Percentiles rank a stretch among this genome's conserved stretches.
phyloP scores from a whole-genome alignment of 2,329 filamentous ascomycete genomes.

The Mycosphaerelloides madeirae region DNA sequence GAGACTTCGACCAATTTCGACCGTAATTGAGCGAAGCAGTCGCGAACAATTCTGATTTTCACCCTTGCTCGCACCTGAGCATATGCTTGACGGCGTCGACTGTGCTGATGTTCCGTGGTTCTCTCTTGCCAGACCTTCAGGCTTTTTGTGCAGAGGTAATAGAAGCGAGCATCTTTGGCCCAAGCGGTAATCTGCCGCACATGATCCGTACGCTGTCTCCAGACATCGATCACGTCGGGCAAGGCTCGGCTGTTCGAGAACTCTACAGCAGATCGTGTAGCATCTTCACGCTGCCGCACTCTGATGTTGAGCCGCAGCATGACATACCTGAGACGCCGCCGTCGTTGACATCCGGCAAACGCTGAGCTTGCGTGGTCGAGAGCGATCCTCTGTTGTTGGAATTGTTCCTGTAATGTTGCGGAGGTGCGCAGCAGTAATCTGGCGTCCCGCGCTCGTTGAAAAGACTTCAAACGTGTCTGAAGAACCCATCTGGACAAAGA shows the following conservation, averaged over 20 bases:
- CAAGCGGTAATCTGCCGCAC: constrained; percentile 47
- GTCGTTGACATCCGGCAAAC: constrained; percentile 26
- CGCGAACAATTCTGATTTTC: constrained; percentile 51
- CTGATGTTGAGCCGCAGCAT: constrained; percentile 28
- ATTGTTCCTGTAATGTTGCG: constrained; percentile 11
- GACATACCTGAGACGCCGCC: constrained; percentile 23
- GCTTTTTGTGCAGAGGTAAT: constrained; percentile 48
- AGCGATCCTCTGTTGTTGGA: constrained; percentile 10
- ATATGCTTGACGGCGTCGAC: constrained; percentile 54
- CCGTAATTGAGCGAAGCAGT: constrained; percentile 39
- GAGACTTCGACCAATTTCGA: constrained; percentile 30
- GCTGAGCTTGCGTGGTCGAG: constrained; percentile 17
- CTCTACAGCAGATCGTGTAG: constrained; percentile 37
- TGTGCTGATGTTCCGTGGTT: constrained; percentile 47
- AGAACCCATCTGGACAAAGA: constrained; percentile 59
- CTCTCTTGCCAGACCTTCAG: constrained; percentile 51
- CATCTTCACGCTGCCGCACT: constrained; percentile 30
- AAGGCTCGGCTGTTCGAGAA: constrained; percentile 40
- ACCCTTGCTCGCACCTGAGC: constrained; percentile 47
- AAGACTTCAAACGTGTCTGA: constrained; percentile 41
- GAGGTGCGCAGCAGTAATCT: constrained; percentile 21
- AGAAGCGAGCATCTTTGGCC: constrained; percentile 54
- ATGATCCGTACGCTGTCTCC: constrained; percentile 38
- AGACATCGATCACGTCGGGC: constrained; percentile 33
- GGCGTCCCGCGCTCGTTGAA: constrained; percentile 34